A percentile compares a stretch with the other conserved stretches of the same genome.
These are phyloP conservation scores for Monosporascus sp. DNA, from an alignment of 2,329 filamentous ascomycete species.

Conservation along the genomic window DNA sequence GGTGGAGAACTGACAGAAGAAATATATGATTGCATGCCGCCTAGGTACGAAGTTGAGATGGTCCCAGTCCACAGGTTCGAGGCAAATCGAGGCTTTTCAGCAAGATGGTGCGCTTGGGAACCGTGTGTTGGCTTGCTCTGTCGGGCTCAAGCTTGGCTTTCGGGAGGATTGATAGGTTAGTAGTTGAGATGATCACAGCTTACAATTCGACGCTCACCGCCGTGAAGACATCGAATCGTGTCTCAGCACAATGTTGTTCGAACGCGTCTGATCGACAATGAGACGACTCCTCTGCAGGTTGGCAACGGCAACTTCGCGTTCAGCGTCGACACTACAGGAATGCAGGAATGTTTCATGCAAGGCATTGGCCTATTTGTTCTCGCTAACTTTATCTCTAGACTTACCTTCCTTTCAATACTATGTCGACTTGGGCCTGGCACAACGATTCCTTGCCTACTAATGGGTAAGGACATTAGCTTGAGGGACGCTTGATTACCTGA, in stretches of 20 bases:
- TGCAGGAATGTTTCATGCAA: slow-evolving; percentile 6
- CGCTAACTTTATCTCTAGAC: slow-evolving; percentile 6
- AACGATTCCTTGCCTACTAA: slow-evolving; percentile 31
- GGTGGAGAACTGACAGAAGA: neutral
- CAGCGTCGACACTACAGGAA: slow-evolving; percentile 25
- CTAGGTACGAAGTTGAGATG: neutral
- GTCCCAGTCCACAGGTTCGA: neutral
- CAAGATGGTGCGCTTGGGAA: neutral
- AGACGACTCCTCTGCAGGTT: slow-evolving; percentile 23
- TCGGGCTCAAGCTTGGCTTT: neutral
- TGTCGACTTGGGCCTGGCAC: slow-evolving; percentile 26
- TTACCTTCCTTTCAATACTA: slow-evolving; percentile 22
- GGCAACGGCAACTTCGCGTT: slow-evolving; percentile 26
- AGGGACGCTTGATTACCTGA: neutral
- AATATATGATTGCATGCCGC: neutral
- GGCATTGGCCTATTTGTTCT: neutral
- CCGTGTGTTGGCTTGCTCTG: neutral
- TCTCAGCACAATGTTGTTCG: slow-evolving; percentile 20
- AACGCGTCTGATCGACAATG: slow-evolving; percentile 17
- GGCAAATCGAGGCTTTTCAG: neutral
- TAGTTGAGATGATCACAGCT: neutral
- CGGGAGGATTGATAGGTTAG: neutral
- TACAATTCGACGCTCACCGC: neutral
- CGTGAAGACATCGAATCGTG: slow-evolving; percentile 14
- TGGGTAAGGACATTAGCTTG: slow-evolving; percentile 11